Evolutionary conservation across 495 filamentous ascomycete species (phyloP).

Genomic region (Xylaria longipes): DNA sequence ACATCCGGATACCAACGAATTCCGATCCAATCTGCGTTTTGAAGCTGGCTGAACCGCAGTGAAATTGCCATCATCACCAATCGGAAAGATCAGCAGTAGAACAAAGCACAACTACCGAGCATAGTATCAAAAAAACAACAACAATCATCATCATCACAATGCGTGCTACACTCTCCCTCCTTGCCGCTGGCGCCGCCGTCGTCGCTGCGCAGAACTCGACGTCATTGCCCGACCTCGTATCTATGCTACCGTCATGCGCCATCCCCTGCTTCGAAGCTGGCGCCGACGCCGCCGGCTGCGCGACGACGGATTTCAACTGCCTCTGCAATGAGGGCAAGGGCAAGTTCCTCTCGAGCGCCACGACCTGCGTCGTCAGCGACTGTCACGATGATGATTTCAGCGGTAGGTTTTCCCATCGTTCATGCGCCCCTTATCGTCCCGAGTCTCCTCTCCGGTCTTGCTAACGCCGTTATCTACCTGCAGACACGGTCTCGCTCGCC

Average conservation of each 20-base stretch:
- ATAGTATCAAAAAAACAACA: neutral
- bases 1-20: neutral
- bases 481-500: slow-evolving; percentile 32
- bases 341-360: slow-evolving; percentile 29
- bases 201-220: slow-evolving; percentile 40
- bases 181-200: slow-evolving; percentile 35
- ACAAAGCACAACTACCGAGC: neutral
- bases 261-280: slow-evolving; percentile 30
- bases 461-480: slow-evolving; percentile 24
- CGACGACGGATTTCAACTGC: slow-evolving; percentile 37
- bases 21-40: neutral
- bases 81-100: neutral
- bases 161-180: slow-evolving; percentile 34
- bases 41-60: slow-evolving; percentile 3
- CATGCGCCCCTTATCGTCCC: neutral
- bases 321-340: slow-evolving; percentile 31
- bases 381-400: slow-evolving; percentile 32
- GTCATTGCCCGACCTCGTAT: slow-evolving; percentile 37
- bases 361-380: slow-evolving; percentile 28
- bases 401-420: slow-evolving; percentile 29
- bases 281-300: slow-evolving; percentile 31
- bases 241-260: slow-evolving; percentile 38
- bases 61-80: neutral
- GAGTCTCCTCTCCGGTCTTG: neutral
- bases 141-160: slow-evolving; percentile 22